Evolutionary conservation across 106 monocot genomes (phyloP).

Genomic region (Posidonia australis): DNA sequence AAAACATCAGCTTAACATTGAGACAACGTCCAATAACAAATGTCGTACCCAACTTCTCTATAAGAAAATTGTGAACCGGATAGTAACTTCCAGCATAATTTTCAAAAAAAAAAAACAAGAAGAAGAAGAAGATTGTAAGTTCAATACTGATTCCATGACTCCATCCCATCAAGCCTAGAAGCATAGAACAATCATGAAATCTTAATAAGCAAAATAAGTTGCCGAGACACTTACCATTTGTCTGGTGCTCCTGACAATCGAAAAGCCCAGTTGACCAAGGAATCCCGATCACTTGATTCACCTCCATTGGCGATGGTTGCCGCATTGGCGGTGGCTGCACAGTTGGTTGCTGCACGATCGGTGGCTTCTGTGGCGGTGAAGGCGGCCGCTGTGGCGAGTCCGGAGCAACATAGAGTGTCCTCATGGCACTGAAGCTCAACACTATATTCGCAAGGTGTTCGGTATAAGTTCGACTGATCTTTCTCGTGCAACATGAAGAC

Average conservation of each 20-base stretch:
- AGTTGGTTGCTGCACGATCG: neutral
- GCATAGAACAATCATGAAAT: too few species aligned
- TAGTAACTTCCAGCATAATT: too few species aligned
- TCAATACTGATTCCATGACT: neutral
- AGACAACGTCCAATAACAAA: too few species aligned
- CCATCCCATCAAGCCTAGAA: too few species aligned
- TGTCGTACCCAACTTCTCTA: too few species aligned
- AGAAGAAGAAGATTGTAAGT: neutral
- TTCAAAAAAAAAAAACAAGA: neutral
- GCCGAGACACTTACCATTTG: conserved; percentile 14
- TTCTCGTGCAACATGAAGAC: too few species aligned
- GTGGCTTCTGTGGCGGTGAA: neutral
- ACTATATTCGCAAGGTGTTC: too few species aligned
- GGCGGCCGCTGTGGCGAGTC: neutral
- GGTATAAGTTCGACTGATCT: neutral
- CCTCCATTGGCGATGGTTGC: neutral
- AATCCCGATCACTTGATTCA: conserved; percentile 2
- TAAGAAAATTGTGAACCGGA: too few species aligned
- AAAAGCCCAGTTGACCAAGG: conserved; percentile 24
- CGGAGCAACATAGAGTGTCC: neutral
- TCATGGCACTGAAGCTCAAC: too few species aligned
- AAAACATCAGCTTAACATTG: too few species aligned
- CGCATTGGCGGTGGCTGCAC: neutral
- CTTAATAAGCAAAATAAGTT: too few species aligned
- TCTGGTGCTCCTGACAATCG: conserved; percentile 16